Evolutionary conservation across 1,284 basidiomycete genomes (phyloP).

Genomic region (Inonotus hispidus): DNA sequence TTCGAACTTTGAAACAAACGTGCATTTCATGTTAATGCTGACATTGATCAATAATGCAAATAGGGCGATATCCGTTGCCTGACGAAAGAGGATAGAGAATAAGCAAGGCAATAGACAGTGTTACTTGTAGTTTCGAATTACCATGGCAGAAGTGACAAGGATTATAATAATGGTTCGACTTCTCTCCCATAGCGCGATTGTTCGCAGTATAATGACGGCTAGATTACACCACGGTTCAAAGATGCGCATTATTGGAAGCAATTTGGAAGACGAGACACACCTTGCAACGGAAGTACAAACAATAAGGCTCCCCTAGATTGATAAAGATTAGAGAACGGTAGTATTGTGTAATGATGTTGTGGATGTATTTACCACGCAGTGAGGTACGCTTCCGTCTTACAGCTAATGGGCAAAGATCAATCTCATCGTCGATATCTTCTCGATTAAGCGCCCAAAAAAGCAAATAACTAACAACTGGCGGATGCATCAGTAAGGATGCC

Average conservation of each 20-base stretch:
- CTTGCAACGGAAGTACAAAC: slow-evolving; percentile 14
- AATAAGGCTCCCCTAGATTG: slow-evolving; percentile 9
- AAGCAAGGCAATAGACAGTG: background rate
- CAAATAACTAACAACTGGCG: background rate
- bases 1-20: background rate
- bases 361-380: slow-evolving; percentile 1
- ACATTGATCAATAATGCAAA: background rate
- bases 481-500: background rate
- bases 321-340: background rate
- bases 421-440: background rate
- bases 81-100: background rate
- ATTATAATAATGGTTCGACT: slow-evolving; percentile 3
- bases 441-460: background rate
- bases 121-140: background rate
- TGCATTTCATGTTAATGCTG: background rate
- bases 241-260: background rate
- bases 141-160: slow-evolving; percentile 1
- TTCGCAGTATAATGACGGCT: slow-evolving; percentile 15
- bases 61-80: slow-evolving; percentile 1
- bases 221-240: background rate
- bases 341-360: background rate
- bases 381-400: slow-evolving; percentile 9
- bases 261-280: background rate
- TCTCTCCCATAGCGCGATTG: slow-evolving; percentile 14
- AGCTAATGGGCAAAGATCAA: slow-evolving; percentile 1